Evolutionary conservation across 169 alveolate genomes (phyloP), one percentile per base, ranked within the genome.

Genomic region (Plasmodium malariae): DNA sequence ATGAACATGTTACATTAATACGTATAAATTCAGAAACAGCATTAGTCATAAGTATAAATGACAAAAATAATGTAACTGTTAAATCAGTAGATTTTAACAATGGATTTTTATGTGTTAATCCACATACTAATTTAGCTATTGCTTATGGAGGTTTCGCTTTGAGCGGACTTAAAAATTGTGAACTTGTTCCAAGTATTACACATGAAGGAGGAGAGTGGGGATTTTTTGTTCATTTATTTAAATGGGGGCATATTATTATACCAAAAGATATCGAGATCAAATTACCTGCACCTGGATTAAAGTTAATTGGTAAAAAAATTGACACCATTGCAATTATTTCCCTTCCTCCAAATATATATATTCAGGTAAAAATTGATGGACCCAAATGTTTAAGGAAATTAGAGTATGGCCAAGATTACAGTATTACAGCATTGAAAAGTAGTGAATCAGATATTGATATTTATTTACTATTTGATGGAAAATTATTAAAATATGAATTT

Each of bases 81-180:
- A 88, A 87, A 45, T 78, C 92, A 37, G 91, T 93, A 49, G 93
- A 93, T 74, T 93, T 91, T 54, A 93, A 93, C 74, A 92, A 69
- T 37, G 96, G 96, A 17, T 93, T 93, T 34, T 74, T 83, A 14
- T 76, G 94, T 28, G 93, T 92, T 11, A 93, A 93, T 74, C 96
- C 96, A 30, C 60, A 85, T 5, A 21, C 95, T 12, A 60, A 78
- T 59, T 71, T 89, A 65, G 96, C 93, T 19, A 71, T 88, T 40
- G 95, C 94, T 24, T 93, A 93, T 73, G 96, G 96, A 17, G 93
- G 89, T 32, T 91, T 93, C 55, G 94, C 92, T 65, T 76, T 85
- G 28, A 70, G 73, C 34, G 80, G 49, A 36, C 62, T 83, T 14
- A 83, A 68, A 67, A 83, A 49, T 9, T 91, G 94, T 70, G 92